Evolutionary conservation across 306 rosid genomes (phyloP), one percentile per base, ranked within the genome.

Genomic region (Vigna radiata): DNA sequence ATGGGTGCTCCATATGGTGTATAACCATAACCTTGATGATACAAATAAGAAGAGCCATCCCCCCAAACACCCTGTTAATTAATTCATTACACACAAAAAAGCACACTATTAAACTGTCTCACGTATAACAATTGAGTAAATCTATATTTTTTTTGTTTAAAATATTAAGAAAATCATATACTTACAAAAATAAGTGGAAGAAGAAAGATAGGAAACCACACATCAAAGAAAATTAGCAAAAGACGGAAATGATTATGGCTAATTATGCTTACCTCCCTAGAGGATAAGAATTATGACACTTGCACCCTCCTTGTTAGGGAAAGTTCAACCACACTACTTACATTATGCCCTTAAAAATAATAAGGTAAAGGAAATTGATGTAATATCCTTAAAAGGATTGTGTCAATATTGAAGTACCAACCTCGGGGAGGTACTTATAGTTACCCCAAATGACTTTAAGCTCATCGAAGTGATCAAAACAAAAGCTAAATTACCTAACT

Each of bases 21-120:
- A 71, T 76, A 87, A 46, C 83, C 85, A 79, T 84, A 87, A 62
- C 83, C 85, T 68, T 87, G 90, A 73, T 66, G 80, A 68, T 82
- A 84, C 86, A 77, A 73, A 74, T 82, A 82, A 56, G 88, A 61
- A 69, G 78, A 64, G 73, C 31, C 70, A 79, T 87, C 88, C 56
- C 86, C 85, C 70, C 73, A 87, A 79, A 77, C 83, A 63, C 82
- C 79, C 90, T 87, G 79, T 63, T 6, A 50, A 47, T 7, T 13
- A 61, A 75, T 69, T 27, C 81, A 77, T 29, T 7, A 60, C 19
- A 12, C n/a, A 27, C n/a, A 29, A 5, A 7, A 76, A 5, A 33
- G 6, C 6, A 77, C 56, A 19, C 27, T 7, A 11, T 44, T 3
- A 65, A 59, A 25, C 54, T 23, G 11, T 44, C 19, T 16, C 5